A percentile compares a stretch with the other conserved stretches of the same genome.
These are phyloP conservation scores for Colletotrichum navitas DNA, from an alignment of 2,329 filamentous ascomycete genomes.

Conservation along the genomic window DNA sequence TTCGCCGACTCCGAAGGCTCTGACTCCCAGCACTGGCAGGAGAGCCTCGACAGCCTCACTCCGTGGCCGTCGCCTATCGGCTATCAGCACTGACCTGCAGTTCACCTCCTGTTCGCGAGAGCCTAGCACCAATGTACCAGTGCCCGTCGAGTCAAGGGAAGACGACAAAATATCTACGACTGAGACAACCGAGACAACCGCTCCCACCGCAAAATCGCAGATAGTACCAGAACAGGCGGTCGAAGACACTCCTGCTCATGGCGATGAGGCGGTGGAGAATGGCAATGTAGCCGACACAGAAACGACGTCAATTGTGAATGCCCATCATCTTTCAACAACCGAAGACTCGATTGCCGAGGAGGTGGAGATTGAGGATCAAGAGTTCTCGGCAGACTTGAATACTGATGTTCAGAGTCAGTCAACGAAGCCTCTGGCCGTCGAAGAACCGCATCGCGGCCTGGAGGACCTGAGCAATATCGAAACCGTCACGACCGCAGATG, in stretches of 20 bases:
- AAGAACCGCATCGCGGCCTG: background rate
- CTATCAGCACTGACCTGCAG: constrained; percentile 32
- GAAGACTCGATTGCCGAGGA: constrained; percentile 3
- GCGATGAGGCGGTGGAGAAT: background rate
- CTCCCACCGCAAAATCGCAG: constrained; percentile 8
- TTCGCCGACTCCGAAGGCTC: constrained; percentile 37
- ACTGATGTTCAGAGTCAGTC: background rate
- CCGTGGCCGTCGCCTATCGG: constrained; percentile 34
- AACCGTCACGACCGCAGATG: background rate
- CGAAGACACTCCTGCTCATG: background rate
- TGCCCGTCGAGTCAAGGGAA: background rate
- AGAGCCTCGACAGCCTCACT: constrained; percentile 32
- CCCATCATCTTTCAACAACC: background rate
- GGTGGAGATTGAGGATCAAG: background rate
- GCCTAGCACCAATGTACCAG: constrained; percentile 20
- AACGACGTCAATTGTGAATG: background rate
- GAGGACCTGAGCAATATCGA: background rate
- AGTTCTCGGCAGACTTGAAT: background rate
- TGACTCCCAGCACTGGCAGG: constrained; percentile 31
- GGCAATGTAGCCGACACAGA: background rate
- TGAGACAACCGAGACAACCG: background rate
- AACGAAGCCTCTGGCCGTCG: background rate
- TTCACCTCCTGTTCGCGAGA: constrained; percentile 23
- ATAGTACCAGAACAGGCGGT: background rate
- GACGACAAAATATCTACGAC: background rate